Evolutionary conservation across 2,329 filamentous ascomycete genomes (phyloP).

Genomic region (Periconia sp.): DNA sequence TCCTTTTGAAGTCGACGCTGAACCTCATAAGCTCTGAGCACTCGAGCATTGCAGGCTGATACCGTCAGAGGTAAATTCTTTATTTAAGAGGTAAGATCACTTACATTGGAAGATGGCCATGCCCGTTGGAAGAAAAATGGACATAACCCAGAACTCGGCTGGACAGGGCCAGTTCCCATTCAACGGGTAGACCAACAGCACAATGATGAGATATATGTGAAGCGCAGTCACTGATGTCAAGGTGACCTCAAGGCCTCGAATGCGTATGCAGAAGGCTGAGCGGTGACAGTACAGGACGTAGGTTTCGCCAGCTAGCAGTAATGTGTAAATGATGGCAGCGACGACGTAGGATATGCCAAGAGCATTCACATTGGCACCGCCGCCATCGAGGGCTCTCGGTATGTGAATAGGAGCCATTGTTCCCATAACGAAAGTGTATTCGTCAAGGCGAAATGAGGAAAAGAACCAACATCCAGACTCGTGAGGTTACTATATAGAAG

Average conservation of each 20-base stretch:
- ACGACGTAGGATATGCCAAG: conserved; percentile 37
- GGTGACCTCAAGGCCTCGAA: conserved; percentile 36
- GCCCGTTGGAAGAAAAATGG: conserved; percentile 39
- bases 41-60: conserved; percentile 39
- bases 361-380: conserved; percentile 31
- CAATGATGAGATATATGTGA: conserved; percentile 39
- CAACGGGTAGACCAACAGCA: conserved; percentile 40
- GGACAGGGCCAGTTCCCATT: conserved; percentile 38
- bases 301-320: conserved; percentile 32
- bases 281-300: conserved; percentile 33
- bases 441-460: conserved; percentile 12
- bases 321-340: conserved; percentile 35
- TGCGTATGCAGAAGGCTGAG: conserved; percentile 34
- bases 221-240: conserved; percentile 38
- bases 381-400: conserved; percentile 33
- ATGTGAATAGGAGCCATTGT: conserved; percentile 33
- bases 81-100: not conserved
- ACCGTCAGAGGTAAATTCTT: conserved; percentile 1
- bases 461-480: conserved; percentile 23
- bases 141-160: conserved; percentile 45
- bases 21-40: conserved; percentile 39
- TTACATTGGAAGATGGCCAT: conserved; percentile 44
- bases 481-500: conserved; percentile 23
- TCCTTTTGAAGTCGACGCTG: conserved; percentile 37
- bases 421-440: conserved; percentile 25